Conservation (phyloP, 108 stramenopile species). For the Pelagomonas calceolata region DNA sequence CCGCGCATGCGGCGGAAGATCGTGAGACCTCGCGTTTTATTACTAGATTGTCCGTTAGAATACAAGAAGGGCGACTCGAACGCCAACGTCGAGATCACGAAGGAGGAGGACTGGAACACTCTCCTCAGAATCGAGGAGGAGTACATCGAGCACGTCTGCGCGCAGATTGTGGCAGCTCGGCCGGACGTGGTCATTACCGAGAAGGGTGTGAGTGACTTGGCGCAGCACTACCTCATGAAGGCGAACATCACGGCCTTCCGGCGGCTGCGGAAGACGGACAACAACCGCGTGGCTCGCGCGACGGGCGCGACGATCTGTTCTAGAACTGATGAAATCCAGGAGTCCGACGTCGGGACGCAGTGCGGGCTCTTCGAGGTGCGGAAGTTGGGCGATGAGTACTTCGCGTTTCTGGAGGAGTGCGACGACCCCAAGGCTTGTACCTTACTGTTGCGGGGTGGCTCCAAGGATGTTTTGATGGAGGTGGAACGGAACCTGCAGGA, state of each 20-base stretch:
- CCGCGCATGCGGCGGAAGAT: constrained; percentile 95
- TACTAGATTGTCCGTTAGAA: constrained; percentile 95
- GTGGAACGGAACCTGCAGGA: constrained; percentile 96
- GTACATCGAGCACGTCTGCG: constrained; percentile 97
- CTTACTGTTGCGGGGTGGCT: constrained; percentile 89
- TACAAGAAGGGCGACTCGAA: constrained; percentile 99
- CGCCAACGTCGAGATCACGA: constrained; percentile 96
- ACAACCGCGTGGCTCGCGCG: constrained; percentile 97
- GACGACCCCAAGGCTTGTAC: constrained; percentile 97
- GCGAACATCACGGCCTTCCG: constrained; percentile 95
- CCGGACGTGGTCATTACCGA: constrained; percentile 99
- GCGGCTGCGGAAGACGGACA: constrained; percentile 96
- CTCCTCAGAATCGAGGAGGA: constrained; percentile 98
- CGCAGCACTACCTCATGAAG: constrained; percentile 98
- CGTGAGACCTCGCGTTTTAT: constrained; percentile 92
- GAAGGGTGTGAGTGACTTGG: constrained; percentile 98
- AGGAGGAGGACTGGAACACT: constrained; percentile 97
- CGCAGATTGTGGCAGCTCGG: constrained; percentile 91
- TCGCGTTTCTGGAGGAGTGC: constrained; percentile 94
- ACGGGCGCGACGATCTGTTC: constrained; percentile 93
- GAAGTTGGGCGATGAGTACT: constrained; percentile 88
- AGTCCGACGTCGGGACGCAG: constrained; percentile 88
- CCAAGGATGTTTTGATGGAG: constrained; percentile 99
- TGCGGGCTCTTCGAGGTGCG: constrained; percentile 99
- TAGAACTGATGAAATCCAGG: constrained; percentile 96